These are phyloP conservation scores for Gossypium gossypioides DNA, from an alignment of 441 rosid species.

Conservation along the genomic window DNA sequence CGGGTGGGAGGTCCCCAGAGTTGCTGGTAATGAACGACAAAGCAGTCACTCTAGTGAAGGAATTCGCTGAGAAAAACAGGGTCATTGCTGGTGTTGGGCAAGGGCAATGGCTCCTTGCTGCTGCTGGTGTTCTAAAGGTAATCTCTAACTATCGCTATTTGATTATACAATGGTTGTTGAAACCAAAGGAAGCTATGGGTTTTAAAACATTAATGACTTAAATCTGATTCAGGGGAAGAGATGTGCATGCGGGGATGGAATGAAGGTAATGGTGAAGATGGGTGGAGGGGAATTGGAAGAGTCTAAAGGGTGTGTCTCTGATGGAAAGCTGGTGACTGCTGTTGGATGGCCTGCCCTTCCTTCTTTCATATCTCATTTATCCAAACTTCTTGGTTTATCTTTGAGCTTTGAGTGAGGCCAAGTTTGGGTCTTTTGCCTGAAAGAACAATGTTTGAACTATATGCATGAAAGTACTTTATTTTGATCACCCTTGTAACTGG, in stretches of 20 bases:
- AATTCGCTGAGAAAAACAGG: conserved; percentile 28
- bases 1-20: conserved; percentile 46
- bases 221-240: conserved; percentile 4
- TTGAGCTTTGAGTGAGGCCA: neutral
- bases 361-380: conserved; percentile 7
- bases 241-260: conserved; percentile 3
- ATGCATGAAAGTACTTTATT: neutral
- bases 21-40: conserved; percentile 32
- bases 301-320: neutral
- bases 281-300: conserved; percentile 3
- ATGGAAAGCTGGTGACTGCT: conserved; percentile 12
- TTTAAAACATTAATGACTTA: neutral
- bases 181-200: neutral
- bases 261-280: conserved; percentile 11
- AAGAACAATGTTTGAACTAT: neutral
- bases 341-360: conserved; percentile 10
- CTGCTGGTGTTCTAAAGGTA: conserved; percentile 36
- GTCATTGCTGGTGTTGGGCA: conserved; percentile 36
- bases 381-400: conserved; percentile 5
- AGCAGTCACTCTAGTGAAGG: conserved; percentile 27
- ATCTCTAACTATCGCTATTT: neutral
- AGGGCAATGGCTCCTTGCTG: conserved; percentile 40
- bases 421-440: neutral
- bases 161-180: neutral
- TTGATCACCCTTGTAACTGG: too few relatives aligned